phyloP scores from a whole-genome alignment of 139 green algal genomes.

The Penium margaritaceum region DNA sequence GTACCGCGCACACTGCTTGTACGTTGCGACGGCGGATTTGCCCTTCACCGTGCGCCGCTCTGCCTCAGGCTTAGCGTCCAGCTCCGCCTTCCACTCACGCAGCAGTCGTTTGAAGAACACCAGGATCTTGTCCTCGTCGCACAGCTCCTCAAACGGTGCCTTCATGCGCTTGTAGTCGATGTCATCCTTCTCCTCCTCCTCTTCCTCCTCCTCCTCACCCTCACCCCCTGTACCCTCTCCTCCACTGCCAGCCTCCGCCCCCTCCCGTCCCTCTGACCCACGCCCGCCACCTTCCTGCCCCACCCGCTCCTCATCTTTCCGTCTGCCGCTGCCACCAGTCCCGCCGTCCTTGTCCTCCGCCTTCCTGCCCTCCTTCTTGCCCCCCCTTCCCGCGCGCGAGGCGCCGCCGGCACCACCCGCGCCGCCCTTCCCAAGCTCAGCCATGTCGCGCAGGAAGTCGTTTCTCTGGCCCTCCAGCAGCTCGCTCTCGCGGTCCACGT shows the following conservation, averaged over 20 bases:
- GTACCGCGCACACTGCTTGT: constrained; percentile 73
- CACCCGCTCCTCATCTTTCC: too few relatives aligned
- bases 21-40: constrained; percentile 44
- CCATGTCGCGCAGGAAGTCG: constrained; percentile 43
- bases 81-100: constrained; percentile 80
- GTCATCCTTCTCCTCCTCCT: constrained; percentile 25
- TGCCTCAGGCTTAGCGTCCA: constrained; percentile 64
- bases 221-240: constrained; percentile 10
- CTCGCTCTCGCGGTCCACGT: constrained; percentile 31
- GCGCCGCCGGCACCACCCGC: constrained; percentile 5
- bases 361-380: constrained; percentile 35
- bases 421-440: constrained; percentile 22
- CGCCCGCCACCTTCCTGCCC: constrained; percentile 25
- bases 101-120: constrained; percentile 47
- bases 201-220: not conserved
- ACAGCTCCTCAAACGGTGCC: constrained; percentile 38
- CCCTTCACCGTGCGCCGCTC: constrained; percentile 39
- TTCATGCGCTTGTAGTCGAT: constrained; percentile 37
- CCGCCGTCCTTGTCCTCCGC: constrained; percentile 16
- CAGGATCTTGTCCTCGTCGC: constrained; percentile 42
- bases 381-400: constrained; percentile 30
- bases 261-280: constrained; percentile 1
- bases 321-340: not conserved
- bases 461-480: constrained; percentile 45
- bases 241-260: constrained; percentile 12